Evolutionary conservation across 805 yeast genomes (phyloP).

Genomic region (Pichia insulana): DNA sequence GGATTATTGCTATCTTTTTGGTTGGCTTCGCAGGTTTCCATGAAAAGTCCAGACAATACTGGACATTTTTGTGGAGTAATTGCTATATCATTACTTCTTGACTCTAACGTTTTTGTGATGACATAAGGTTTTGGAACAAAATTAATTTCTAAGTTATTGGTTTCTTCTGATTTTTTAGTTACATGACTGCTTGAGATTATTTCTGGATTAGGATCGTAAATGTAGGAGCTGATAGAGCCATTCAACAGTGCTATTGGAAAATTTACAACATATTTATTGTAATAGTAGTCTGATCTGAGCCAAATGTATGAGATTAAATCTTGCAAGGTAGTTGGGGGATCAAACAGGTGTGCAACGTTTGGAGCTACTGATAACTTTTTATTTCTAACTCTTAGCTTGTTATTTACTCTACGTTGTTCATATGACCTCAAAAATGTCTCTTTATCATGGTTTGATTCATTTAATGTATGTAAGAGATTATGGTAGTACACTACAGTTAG

Average conservation of each 20-base stretch:
- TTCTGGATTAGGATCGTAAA: constrained; percentile 2
- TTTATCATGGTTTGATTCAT: constrained; percentile 18
- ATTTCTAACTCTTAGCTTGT: constrained; percentile 15
- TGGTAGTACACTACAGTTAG: constrained; percentile 18
- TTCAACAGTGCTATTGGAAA: constrained; percentile 18
- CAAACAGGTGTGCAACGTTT: constrained; percentile 16
- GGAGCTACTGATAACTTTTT: constrained; percentile 15
- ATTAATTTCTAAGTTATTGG: neutral
- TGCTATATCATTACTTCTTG: neutral
- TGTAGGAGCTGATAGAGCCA: constrained; percentile 4
- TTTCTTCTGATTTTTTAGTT: neutral
- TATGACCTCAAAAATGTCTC: constrained; percentile 16
- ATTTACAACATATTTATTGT: constrained; percentile 32
- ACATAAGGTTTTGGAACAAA: constrained; percentile 13
- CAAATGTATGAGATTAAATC: constrained; percentile 20
- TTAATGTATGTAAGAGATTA: constrained; percentile 19
- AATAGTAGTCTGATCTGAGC: constrained; percentile 30
- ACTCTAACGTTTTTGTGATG: constrained; percentile 6
- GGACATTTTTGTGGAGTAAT: constrained; percentile 4
- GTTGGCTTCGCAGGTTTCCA: neutral
- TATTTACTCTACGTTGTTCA: constrained; percentile 16
- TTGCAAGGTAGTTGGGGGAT: constrained; percentile 15
- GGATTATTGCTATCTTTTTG: neutral
- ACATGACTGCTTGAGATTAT: neutral
- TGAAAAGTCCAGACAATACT: constrained; percentile 4